Conservation (phyloP, 208 protist genomes). For the Leishmania arabica region DNA sequence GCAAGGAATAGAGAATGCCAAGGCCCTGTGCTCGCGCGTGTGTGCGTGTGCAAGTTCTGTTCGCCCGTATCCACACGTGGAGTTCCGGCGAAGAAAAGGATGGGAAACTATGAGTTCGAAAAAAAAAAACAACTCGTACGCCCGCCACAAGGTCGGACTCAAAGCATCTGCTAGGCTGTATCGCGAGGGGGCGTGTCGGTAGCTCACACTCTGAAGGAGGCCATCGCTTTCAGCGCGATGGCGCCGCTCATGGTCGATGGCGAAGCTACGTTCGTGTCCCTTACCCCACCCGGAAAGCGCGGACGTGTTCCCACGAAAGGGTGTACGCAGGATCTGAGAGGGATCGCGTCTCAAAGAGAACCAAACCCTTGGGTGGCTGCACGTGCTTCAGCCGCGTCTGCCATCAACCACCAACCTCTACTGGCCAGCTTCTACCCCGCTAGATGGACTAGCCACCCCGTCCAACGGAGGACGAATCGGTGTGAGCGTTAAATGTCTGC, state of each 20-base stretch:
- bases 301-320: background rate
- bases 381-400: background rate
- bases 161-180: background rate
- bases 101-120: background rate
- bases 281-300: background rate
- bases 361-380: background rate
- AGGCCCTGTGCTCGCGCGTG: background rate
- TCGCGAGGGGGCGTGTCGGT: background rate
- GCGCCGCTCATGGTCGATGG: background rate
- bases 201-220: background rate
- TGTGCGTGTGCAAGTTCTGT: background rate
- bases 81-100: background rate
- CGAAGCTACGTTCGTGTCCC: background rate
- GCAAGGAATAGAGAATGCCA: background rate
- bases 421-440: too few relatives aligned
- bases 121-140: background rate
- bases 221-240: background rate
- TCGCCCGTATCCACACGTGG: background rate
- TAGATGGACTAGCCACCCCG: too few relatives aligned
- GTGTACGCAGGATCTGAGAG: background rate
- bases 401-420: background rate
- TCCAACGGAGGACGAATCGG: too few relatives aligned
- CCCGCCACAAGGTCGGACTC: background rate
- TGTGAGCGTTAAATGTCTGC: too few relatives aligned
- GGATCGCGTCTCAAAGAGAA: background rate